phyloP scores from a whole-genome alignment of 208 protist species.

The Trypanosoma cruzi region DNA sequence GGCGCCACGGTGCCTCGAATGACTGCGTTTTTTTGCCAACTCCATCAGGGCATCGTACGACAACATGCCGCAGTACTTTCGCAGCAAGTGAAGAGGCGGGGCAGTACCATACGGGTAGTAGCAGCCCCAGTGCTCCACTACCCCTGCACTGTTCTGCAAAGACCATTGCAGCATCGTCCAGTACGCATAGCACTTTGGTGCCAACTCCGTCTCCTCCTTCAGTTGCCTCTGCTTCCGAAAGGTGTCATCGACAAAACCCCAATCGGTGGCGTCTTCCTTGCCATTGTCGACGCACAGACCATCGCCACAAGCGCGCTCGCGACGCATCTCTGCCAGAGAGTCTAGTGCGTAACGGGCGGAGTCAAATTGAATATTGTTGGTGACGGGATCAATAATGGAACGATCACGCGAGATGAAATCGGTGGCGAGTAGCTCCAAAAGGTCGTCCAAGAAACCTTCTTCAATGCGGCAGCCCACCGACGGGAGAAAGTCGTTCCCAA shows the following conservation, averaged over 20 bases:
- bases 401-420: slow-evolving; percentile 80
- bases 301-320: slow-evolving; percentile 26
- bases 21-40: slow-evolving; percentile 41
- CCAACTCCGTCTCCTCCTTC: slow-evolving; percentile 44
- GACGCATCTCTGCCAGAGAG: slow-evolving; percentile 68
- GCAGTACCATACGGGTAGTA: slow-evolving; percentile 85
- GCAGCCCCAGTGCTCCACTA: slow-evolving; percentile 86
- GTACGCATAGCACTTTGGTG: slow-evolving; percentile 83
- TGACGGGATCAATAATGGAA: slow-evolving; percentile 67
- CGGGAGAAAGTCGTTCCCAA: slow-evolving; percentile 99
- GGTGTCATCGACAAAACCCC: slow-evolving; percentile 49
- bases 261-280: slow-evolving; percentile 24
- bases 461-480: slow-evolving; percentile 94
- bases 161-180: slow-evolving; percentile 93
- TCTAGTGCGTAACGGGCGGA: slow-evolving; percentile 80
- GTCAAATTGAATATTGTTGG: slow-evolving; percentile 77
- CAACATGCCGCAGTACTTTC: slow-evolving; percentile 81
- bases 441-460: slow-evolving; percentile 92
- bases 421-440: slow-evolving; percentile 78
- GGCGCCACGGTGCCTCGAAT: slow-evolving; percentile 7
- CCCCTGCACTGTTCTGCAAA: slow-evolving; percentile 83
- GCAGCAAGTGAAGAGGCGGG: slow-evolving; percentile 63
- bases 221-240: slow-evolving; percentile 39
- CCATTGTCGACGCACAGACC: slow-evolving; percentile 43
- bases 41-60: slow-evolving; percentile 68